phyloP scores from a whole-genome alignment of 768 basidiomycete species.

The Cyclocybe cylindracea region DNA sequence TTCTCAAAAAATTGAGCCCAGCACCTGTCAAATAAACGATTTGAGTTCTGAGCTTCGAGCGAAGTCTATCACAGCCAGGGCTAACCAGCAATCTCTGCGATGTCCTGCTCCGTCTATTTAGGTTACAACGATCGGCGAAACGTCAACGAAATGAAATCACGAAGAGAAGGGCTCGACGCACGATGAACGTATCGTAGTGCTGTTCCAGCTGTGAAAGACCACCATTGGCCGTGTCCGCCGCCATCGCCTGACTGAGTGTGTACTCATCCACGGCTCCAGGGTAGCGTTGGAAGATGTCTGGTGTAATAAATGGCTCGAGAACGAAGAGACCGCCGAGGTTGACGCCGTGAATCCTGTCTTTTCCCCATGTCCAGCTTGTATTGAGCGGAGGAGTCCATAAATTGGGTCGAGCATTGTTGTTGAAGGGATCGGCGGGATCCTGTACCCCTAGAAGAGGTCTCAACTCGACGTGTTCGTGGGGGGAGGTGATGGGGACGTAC shows the following conservation, averaged over 20 bases:
- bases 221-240: constrained; percentile 56
- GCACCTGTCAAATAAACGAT: constrained; percentile 38
- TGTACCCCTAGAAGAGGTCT: constrained; percentile 43
- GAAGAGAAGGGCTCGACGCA: constrained; percentile 35
- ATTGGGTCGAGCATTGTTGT: constrained; percentile 65
- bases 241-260: constrained; percentile 67
- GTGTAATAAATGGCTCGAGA: constrained; percentile 75
- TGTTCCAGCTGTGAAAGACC: constrained; percentile 63
- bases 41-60: neutral
- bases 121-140: neutral
- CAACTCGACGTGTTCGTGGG: neutral
- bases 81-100: constrained; percentile 75
- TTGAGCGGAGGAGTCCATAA: constrained; percentile 75
- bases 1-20: constrained; percentile 81
- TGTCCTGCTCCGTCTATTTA: constrained; percentile 78
- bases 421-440: constrained; percentile 68
- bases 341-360: constrained; percentile 58
- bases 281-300: constrained; percentile 62
- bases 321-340: constrained; percentile 78
- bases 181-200: constrained; percentile 83
- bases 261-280: constrained; percentile 60
- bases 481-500: constrained; percentile 32
- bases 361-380: constrained; percentile 65
- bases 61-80: neutral
- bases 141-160: neutral